A percentile compares a stretch with the other conserved stretches of the same genome.
phyloP scores from a whole-genome alignment of 179 eudicot species.

The Silene coronaria region DNA sequence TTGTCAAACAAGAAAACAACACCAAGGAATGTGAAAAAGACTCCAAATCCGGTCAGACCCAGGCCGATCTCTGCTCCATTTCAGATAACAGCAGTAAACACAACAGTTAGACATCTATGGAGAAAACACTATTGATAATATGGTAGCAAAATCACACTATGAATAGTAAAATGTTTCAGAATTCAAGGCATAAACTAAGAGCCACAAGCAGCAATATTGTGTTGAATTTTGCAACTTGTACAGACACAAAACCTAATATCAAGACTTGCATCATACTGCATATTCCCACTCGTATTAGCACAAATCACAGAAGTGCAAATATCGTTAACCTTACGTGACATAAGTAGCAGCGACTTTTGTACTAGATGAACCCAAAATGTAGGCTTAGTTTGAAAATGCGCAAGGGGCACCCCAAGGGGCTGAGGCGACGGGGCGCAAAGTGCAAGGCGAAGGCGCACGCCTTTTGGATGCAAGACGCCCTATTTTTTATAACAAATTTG shows the following conservation, averaged over 20 bases:
- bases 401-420: no score
- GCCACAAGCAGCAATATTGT: background rate
- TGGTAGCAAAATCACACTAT: background rate
- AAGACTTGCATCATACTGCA: background rate
- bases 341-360: no score
- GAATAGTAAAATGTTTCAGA: background rate
- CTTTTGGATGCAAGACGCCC: no score
- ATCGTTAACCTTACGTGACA: no score
- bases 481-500: no score
- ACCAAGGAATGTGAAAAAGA: conserved; percentile 88
- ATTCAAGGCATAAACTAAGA: background rate
- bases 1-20: conserved; percentile 87
- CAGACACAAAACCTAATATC: no score
- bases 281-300: background rate
- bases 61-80: conserved; percentile 76
- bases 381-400: no score
- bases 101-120: conserved; percentile 20
- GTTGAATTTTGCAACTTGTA: no score
- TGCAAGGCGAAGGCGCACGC: no score
- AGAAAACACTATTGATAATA: background rate
- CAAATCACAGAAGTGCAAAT: no score
- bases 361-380: background rate
- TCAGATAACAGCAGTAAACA: background rate
- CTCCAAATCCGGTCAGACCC: conserved; percentile 91
- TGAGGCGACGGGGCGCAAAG: no score